A percentile compares a stretch with the other conserved stretches of the same genome.
Evolutionary conservation across 176 grass and related monocot genomes (phyloP).

Genomic region (Cenchrus purpureus): DNA sequence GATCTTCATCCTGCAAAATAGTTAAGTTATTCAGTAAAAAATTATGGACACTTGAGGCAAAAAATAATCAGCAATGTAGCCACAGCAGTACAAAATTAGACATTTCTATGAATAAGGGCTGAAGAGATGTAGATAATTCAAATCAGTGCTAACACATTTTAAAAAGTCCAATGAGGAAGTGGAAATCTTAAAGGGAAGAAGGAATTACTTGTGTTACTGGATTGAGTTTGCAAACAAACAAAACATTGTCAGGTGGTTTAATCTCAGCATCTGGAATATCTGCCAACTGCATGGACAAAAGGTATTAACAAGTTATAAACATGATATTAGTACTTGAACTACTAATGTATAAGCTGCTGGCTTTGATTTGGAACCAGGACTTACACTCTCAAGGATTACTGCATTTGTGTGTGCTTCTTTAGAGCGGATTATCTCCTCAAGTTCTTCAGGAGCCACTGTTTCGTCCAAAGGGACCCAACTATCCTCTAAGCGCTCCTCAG

Average conservation of each 20-base stretch:
- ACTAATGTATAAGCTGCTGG: not conserved
- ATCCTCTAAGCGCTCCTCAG: conserved; percentile 92
- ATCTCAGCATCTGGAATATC: conserved; percentile 97
- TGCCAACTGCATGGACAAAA: conserved; percentile 66
- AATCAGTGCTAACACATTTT: not conserved
- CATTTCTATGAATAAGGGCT: not conserved
- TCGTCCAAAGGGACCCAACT: conserved; percentile 89
- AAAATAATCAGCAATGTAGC: conserved; percentile 9
- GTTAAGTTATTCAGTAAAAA: conserved; percentile 1
- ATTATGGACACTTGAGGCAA: not conserved
- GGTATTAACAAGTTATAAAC: conserved; percentile 1
- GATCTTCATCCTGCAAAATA: conserved; percentile 83
- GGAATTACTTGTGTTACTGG: conserved; percentile 74
- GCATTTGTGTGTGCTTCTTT: conserved; percentile 98
- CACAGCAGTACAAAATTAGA: not conserved
- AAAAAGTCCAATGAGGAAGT: conserved; percentile 4
- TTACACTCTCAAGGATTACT: conserved; percentile 88
- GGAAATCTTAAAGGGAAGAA: not conserved
- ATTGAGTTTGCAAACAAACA: conserved; percentile 99
- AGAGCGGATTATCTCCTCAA: conserved; percentile 81
- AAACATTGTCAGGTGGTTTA: conserved; percentile 86
- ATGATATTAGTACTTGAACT: not conserved
- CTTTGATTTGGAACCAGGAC: conserved; percentile 40
- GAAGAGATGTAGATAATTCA: not conserved
- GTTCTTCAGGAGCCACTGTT: conserved; percentile 64